Evolutionary conservation across 169 alveolate species (phyloP).

Genomic region (Ichthyophthirius multifiliis): DNA sequence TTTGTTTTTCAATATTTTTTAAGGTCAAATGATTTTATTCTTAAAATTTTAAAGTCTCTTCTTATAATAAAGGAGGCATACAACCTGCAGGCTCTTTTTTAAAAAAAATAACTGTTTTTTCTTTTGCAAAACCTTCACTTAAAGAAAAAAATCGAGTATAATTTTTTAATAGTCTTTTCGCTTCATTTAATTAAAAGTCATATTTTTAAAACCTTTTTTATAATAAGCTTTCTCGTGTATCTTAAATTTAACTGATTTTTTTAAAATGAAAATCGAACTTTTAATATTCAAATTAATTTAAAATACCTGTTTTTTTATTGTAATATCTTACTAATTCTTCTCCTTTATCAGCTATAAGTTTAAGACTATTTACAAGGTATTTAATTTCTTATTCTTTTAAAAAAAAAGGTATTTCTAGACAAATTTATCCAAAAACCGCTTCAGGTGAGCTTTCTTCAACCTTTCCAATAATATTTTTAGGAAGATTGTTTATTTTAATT

Average conservation of each 20-base stretch:
- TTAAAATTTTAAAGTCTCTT: no score
- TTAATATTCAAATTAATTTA: not conserved
- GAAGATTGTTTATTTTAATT: no score
- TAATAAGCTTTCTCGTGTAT: not conserved
- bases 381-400: no score
- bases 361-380: no score
- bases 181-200: not conserved
- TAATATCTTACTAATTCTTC: not conserved
- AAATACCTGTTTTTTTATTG: not conserved
- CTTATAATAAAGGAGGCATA: not conserved
- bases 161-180: not conserved
- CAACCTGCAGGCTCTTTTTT: not conserved
- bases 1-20: no score
- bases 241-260: not conserved
- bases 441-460: no score
- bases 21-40: not conserved
- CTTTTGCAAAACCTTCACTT: not conserved
- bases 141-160: not conserved
- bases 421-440: no score
- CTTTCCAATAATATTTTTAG: no score
- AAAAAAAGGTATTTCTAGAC: no score
- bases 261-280: not conserved
- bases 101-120: not conserved
- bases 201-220: not conserved
- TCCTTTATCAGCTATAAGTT: no score